A percentile compares a stretch with the other conserved stretches of the same genome.
Evolutionary conservation across 75 land plant species (phyloP).

Genomic region (Azolla pinnata): DNA sequence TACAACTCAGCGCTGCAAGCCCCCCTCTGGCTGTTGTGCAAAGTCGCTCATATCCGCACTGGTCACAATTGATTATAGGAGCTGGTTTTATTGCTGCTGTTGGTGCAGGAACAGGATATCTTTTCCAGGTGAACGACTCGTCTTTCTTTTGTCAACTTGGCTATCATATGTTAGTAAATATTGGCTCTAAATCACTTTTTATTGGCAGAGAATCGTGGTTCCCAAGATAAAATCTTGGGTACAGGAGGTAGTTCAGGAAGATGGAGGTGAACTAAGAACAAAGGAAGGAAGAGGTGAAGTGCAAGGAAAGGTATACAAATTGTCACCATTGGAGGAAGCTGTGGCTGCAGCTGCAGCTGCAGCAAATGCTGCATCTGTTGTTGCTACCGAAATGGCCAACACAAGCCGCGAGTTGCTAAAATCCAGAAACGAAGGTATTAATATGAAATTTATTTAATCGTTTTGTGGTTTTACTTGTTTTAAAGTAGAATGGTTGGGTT

Average conservation of each 20-base stretch:
- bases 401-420: conserved; percentile 47
- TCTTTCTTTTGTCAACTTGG: background rate
- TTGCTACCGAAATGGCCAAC: conserved; percentile 55
- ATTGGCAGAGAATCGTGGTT: conserved; percentile 33
- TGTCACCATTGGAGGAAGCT: conserved; percentile 41
- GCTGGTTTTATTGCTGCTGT: conserved; percentile 43
- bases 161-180: conserved; percentile 1
- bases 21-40: conserved; percentile 9
- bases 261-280: background rate
- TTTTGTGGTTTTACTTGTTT: background rate
- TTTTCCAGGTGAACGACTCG: conserved; percentile 40
- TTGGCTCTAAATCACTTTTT: background rate
- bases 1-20: conserved; percentile 9
- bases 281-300: conserved; percentile 15
- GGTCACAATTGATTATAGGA: conserved; percentile 52
- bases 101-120: conserved; percentile 58
- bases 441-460: background rate
- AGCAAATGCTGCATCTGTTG: conserved; percentile 60
- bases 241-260: conserved; percentile 31
- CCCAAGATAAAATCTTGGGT: conserved; percentile 67
- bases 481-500: background rate
- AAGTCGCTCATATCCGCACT: conserved; percentile 22
- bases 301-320: conserved; percentile 20
- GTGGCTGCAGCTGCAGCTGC: conserved; percentile 36
- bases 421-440: conserved; percentile 44